Conservation (phyloP, 2,329 filamentous ascomycete species). For the Aspergillus chevalieri region DNA sequence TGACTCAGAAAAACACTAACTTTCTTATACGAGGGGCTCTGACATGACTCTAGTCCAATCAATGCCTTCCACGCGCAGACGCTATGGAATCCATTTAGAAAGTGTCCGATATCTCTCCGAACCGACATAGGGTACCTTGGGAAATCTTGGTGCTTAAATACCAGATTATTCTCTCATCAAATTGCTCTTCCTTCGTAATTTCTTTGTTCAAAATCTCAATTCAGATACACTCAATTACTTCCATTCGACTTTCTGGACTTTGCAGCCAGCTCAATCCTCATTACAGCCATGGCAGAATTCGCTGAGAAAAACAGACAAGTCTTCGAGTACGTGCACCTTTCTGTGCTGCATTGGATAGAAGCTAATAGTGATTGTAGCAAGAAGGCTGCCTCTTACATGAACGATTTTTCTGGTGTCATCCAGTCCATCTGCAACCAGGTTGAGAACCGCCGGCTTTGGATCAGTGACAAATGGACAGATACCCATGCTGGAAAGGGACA, state of each 20-base stretch:
- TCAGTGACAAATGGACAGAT: constrained; percentile 52
- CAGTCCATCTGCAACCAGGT: constrained; percentile 52
- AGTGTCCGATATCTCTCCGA: constrained; percentile 32
- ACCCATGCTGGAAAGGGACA: constrained; percentile 23
- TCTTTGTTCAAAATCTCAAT: neutral
- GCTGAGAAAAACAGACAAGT: constrained; percentile 34
- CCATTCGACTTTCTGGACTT: neutral
- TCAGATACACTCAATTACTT: neutral
- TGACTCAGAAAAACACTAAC: neutral
- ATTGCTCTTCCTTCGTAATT: constrained; percentile 1
- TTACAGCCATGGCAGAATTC: constrained; percentile 25
- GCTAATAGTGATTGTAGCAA: constrained; percentile 33
- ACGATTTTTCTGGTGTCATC: constrained; percentile 50
- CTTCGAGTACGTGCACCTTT: constrained; percentile 32
- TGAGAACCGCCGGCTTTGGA: constrained; percentile 51
- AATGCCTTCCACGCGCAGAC: neutral
- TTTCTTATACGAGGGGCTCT: neutral
- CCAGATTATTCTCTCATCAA: neutral
- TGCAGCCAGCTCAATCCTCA: neutral
- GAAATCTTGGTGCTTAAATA: neutral
- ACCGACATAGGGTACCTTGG: neutral
- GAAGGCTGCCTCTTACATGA: constrained; percentile 52
- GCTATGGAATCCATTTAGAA: constrained; percentile 4
- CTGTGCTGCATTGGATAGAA: neutral
- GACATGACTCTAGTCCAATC: neutral